Conservation (phyloP, 345 rosid species). For the Eucalyptus camaldulensis region DNA sequence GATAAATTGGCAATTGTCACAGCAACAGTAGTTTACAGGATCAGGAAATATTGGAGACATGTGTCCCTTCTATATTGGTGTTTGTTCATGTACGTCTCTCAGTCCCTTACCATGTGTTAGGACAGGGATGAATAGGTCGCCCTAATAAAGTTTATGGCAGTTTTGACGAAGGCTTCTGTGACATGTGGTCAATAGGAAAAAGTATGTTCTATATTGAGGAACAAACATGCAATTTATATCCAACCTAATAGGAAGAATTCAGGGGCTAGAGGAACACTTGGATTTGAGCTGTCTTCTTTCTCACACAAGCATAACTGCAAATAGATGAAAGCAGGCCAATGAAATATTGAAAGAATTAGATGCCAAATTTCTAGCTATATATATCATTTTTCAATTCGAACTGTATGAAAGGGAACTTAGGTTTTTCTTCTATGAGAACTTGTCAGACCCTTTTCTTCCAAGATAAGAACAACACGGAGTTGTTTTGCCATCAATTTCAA, state of each 20-base stretch:
- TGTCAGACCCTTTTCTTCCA: background rate
- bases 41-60: background rate
- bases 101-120: background rate
- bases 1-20: background rate
- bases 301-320: background rate
- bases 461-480: background rate
- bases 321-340: background rate
- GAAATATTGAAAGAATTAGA: background rate
- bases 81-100: background rate
- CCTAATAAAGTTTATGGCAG: background rate
- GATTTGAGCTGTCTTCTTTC: background rate
- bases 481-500: background rate
- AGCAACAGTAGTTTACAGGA: background rate
- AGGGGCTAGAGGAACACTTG: background rate
- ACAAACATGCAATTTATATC: background rate
- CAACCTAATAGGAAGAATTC: background rate
- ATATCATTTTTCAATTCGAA: background rate
- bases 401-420: background rate
- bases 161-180: background rate
- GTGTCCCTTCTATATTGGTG: background rate
- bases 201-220: background rate
- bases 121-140: background rate
- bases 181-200: background rate
- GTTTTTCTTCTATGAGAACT: background rate
- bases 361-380: background rate